Conservation (phyloP, 2,329 filamentous ascomycete species). For the Penicillium expansum region DNA sequence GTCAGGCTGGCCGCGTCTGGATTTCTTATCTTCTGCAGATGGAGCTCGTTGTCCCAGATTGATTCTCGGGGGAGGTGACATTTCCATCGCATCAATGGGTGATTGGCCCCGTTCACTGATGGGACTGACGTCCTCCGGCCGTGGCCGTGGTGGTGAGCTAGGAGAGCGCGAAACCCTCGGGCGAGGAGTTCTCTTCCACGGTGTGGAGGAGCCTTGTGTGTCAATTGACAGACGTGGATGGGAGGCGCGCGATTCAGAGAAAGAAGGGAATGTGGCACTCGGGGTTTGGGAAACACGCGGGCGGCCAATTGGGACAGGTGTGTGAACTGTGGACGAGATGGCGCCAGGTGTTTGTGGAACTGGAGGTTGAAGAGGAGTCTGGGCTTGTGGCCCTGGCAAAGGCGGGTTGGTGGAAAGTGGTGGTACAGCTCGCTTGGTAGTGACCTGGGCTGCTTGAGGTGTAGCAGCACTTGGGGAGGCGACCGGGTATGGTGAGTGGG, state of each 20-base stretch:
- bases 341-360: slow-evolving; percentile 31
- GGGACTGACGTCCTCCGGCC: slow-evolving; percentile 46
- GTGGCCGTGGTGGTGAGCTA: slow-evolving; percentile 41
- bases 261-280: slow-evolving; percentile 24
- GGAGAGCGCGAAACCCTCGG: slow-evolving; percentile 37
- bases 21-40: slow-evolving; percentile 22
- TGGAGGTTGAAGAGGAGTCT: slow-evolving; percentile 15
- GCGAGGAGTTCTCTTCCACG: slow-evolving; percentile 43
- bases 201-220: slow-evolving; percentile 43
- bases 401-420: slow-evolving; percentile 20
- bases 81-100: slow-evolving; percentile 31
- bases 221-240: slow-evolving; percentile 38
- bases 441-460: slow-evolving; percentile 16
- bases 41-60: slow-evolving; percentile 20
- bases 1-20: slow-evolving; percentile 22
- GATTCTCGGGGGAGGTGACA: slow-evolving; percentile 25
- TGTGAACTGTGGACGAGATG: slow-evolving; percentile 18
- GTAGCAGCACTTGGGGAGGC: slow-evolving; percentile 21
- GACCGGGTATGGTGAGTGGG: slow-evolving; percentile 31
- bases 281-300: slow-evolving; percentile 31
- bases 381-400: slow-evolving; percentile 16
- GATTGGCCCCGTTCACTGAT: slow-evolving; percentile 46
- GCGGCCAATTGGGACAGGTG: slow-evolving; percentile 25
- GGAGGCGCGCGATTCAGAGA: slow-evolving; percentile 26
- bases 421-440: slow-evolving; percentile 20